Conservation (phyloP, 768 basidiomycete genomes). For the Serendipita sp. region DNA sequence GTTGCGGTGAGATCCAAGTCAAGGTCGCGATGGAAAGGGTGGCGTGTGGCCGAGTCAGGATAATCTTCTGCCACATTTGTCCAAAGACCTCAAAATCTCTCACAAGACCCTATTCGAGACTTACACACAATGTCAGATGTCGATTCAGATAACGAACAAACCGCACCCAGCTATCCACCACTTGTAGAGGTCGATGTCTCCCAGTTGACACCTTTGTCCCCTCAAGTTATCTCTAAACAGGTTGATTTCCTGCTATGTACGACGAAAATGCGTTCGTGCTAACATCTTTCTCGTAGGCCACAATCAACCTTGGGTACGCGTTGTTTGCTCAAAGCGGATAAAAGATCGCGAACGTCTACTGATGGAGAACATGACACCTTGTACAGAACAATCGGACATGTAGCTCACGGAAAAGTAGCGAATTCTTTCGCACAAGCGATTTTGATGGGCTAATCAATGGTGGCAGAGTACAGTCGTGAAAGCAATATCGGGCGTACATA, state of each 20-base stretch:
- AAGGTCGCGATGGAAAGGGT: background rate
- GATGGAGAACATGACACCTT: too few relatives aligned
- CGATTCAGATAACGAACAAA: background rate
- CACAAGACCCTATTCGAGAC: background rate
- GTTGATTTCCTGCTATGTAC: slow-evolving; percentile 22
- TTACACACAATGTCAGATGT: background rate
- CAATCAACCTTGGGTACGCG: slow-evolving; percentile 71
- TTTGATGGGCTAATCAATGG: background rate
- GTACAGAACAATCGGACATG: slow-evolving; percentile 82
- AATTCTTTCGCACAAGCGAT: background rate
- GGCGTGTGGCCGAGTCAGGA: background rate
- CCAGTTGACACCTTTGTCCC: slow-evolving; percentile 74
- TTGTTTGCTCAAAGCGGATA: slow-evolving; percentile 7
- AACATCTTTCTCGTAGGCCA: slow-evolving; percentile 47
- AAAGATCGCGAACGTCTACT: background rate
- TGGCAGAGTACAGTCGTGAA: slow-evolving; percentile 62
- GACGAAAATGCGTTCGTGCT: background rate
- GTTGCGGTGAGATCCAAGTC: background rate
- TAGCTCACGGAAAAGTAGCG: slow-evolving; percentile 83
- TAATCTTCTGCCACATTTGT: background rate
- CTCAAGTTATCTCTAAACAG: slow-evolving; percentile 84
- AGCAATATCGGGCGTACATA: slow-evolving; percentile 96
- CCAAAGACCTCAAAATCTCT: background rate
- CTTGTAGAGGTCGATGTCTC: slow-evolving; percentile 60
- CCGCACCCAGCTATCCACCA: slow-evolving; percentile 9